phyloP scores from a whole-genome alignment of 1,284 basidiomycete genomes.

The Cutaneotrichosporon cutaneum region DNA sequence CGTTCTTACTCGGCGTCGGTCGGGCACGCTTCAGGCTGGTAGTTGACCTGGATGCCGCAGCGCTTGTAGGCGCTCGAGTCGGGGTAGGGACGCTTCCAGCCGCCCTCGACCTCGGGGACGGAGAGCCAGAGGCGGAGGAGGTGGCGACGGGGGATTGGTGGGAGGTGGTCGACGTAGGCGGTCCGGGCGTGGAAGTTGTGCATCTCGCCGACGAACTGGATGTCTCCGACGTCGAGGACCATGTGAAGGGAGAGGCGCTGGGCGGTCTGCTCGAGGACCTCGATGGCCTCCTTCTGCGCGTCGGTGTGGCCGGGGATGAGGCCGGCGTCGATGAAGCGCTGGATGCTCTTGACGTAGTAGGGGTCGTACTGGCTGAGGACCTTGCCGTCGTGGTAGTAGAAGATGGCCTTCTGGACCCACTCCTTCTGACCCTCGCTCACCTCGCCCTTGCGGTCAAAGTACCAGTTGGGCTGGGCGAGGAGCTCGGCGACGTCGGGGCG shows the following conservation, averaged over 20 bases:
- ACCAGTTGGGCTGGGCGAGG: slow-evolving; percentile 48
- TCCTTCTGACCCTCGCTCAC: slow-evolving; percentile 44
- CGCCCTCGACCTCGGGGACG: slow-evolving; percentile 50
- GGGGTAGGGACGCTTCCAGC: slow-evolving; percentile 52
- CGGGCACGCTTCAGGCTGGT: slow-evolving; percentile 49
- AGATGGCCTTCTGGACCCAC: slow-evolving; percentile 35
- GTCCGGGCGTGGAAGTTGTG: slow-evolving; percentile 54
- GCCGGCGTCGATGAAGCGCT: slow-evolving; percentile 44
- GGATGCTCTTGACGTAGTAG: slow-evolving; percentile 41
- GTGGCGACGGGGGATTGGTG: slow-evolving; percentile 50
- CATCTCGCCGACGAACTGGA: slow-evolving; percentile 46
- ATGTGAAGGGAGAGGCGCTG: slow-evolving; percentile 52
- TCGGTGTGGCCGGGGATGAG: slow-evolving; percentile 48
- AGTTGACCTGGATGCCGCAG: slow-evolving; percentile 49
- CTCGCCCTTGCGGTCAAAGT: slow-evolving; percentile 53
- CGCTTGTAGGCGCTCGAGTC: slow-evolving; percentile 48
- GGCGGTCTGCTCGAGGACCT: slow-evolving; percentile 54
- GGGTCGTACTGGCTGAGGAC: slow-evolving; percentile 43
- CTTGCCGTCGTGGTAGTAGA: slow-evolving; percentile 28
- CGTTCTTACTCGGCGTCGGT: slow-evolving; percentile 50
- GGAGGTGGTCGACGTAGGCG: slow-evolving; percentile 52
- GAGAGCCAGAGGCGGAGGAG: slow-evolving; percentile 55
- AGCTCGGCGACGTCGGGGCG: slow-evolving; percentile 53
- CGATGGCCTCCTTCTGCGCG: slow-evolving; percentile 51
- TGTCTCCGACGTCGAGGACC: slow-evolving; percentile 54